phyloP scores from a whole-genome alignment of 192 early-diverging fungal species.

The Geosiphon pyriformis region DNA sequence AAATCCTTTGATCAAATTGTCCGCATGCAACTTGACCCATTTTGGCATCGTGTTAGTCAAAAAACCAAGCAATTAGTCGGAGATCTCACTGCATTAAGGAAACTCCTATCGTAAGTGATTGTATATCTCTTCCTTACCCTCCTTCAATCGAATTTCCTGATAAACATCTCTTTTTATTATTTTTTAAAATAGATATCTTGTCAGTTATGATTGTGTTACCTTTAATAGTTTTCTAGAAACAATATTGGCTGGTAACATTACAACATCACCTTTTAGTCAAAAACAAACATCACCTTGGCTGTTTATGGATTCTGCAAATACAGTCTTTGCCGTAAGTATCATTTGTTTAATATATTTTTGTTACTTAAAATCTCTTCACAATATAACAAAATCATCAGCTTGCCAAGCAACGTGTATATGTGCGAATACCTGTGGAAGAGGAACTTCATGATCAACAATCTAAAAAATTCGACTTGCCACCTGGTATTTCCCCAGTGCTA shows the following conservation, averaged over 20 bases:
- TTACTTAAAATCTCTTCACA: neutral
- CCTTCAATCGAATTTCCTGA: neutral
- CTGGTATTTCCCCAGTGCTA: slow-evolving; percentile 61
- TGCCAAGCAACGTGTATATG: slow-evolving; percentile 41
- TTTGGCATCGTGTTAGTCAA: slow-evolving; percentile 78
- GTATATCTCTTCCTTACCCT: slow-evolving; percentile 1
- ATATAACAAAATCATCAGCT: no score
- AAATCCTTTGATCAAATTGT: slow-evolving; percentile 79
- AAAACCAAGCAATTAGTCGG: slow-evolving; percentile 69
- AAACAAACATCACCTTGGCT: slow-evolving; percentile 72
- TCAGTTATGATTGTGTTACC: slow-evolving; percentile 81
- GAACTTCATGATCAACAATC: neutral
- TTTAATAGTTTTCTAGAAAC: slow-evolving; percentile 86
- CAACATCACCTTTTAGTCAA: slow-evolving; percentile 28
- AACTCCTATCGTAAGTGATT: slow-evolving; percentile 49
- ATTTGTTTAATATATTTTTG: neutral
- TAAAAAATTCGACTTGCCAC: slow-evolving; percentile 49
- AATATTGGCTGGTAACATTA: slow-evolving; percentile 55
- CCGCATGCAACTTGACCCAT: slow-evolving; percentile 68
- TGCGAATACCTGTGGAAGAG: slow-evolving; percentile 19
- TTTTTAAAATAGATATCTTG: slow-evolving; percentile 54
- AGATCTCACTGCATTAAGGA: slow-evolving; percentile 70
- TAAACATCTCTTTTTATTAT: neutral
- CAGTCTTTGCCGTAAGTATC: slow-evolving; percentile 55
- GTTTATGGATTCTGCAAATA: slow-evolving; percentile 76